Base-by-base conservation (phyloP, 805 yeast species). In the Lachancea lanzarotensis region DNA sequence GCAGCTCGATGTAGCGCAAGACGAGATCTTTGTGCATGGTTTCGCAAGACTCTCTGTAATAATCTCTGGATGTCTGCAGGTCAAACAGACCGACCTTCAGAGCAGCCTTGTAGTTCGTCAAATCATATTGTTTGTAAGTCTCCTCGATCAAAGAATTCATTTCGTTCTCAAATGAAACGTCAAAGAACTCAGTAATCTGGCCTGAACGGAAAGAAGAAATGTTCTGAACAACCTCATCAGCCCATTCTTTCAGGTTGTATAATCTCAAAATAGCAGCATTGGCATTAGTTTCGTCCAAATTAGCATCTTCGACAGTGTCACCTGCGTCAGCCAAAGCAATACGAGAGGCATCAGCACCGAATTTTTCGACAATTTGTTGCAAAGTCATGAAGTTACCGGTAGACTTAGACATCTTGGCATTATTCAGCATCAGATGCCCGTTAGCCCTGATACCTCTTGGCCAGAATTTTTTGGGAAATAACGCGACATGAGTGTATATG, bases 261-360 rank as follows among this genome's bases (percentile, higher is more conserved):
- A 93, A 76, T 71, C 98, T 85, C 66, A 93, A 77, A 65, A 93
- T 90, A 20, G 98, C 97, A 38, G 98, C 96, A 61, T 93, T 93
- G 45, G 98, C 98, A 61, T 82, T 90, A 49, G 88, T 72, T 71
- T 93, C 98, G 60, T 93, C 98, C 62, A 93, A 86, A 73, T 93
- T 93, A 43, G 98, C 98, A 68, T 93, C 98, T 71, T 93, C 98
- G 54, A 89, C 80, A 35, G 93, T 74, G 65, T 93, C 98, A 73
- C 98, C 98, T 42, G 97, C 96, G 72, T 93, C 98, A 38, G 98
- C 98, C 53, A 93, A 73, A 4, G 98, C 97, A 65, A 93, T 86
- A 75, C 98, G 84, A 10, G 96, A 74, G 35, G 98, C 97, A 67
- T 93, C 98, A 42, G 98, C 95, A 67, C 98, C 98, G 56, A 82